Evolutionary conservation across 371 early-diverging fungal genomes (phyloP).

Genomic region (Aphelidium insulamus): DNA sequence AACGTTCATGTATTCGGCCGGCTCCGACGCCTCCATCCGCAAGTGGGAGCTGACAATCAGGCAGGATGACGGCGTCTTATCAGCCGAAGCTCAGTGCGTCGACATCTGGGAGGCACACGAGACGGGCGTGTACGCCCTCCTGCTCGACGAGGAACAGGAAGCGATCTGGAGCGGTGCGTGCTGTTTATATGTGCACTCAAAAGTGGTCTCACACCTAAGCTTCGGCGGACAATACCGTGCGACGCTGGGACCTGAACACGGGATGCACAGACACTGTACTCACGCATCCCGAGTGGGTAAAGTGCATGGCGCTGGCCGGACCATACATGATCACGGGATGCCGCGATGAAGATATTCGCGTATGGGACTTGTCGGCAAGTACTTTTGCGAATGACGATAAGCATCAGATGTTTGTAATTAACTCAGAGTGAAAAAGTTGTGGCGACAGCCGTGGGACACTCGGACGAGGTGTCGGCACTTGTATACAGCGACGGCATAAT

Average conservation of each 20-base stretch:
- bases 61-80: conserved; percentile 35
- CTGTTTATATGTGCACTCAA: neutral
- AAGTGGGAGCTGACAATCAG: conserved; percentile 9
- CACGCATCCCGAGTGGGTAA: conserved; percentile 59
- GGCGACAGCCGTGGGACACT: no score
- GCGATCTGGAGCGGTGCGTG: conserved; percentile 37
- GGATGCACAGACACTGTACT: conserved; percentile 32
- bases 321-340: conserved; percentile 47
- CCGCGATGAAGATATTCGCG: conserved; percentile 53
- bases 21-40: conserved; percentile 35
- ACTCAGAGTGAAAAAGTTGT: no score
- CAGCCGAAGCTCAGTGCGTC: conserved; percentile 14
- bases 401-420: no score
- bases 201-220: conserved; percentile 13
- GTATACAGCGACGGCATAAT: no score
- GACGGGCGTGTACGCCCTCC: conserved; percentile 39
- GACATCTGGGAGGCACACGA: conserved; percentile 34
- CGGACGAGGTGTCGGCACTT: no score
- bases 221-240: conserved; percentile 54
- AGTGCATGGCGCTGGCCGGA: conserved; percentile 30
- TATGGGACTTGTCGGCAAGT: conserved; percentile 58
- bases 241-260: conserved; percentile 21
- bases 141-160: conserved; percentile 22
- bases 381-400: no score
- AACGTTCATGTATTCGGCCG: conserved; percentile 28